A percentile compares a stretch with the other conserved stretches of the same genome.
Conservation (phyloP, 148 eudicot genomes). For the Pouteria glomerata region DNA sequence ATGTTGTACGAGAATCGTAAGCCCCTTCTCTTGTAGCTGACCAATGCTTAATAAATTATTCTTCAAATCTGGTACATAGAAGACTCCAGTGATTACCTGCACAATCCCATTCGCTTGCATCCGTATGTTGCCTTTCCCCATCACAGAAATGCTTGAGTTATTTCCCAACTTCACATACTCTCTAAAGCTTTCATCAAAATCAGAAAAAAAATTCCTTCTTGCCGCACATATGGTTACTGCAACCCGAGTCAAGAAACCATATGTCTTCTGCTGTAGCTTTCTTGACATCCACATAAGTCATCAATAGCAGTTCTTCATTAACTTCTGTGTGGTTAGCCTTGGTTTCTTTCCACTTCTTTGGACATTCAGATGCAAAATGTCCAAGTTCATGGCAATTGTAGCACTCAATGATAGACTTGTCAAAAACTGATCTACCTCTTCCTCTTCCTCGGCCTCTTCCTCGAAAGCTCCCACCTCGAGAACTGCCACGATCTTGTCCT, state of each 20-base stretch:
- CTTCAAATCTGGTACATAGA: background rate
- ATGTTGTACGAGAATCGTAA: background rate
- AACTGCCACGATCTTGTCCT: no score
- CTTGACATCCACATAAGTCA: background rate
- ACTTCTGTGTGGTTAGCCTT: background rate
- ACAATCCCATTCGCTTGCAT: background rate
- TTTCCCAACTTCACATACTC: background rate
- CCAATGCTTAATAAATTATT: background rate
- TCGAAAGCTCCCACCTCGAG: no score
- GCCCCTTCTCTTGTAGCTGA: no score
- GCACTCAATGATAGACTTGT: no score
- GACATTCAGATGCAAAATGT: slow-evolving; percentile 2
- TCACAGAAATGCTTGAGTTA: background rate
- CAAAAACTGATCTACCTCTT: background rate
- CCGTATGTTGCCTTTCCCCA: background rate
- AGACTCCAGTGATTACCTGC: background rate
- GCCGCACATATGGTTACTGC: no score
- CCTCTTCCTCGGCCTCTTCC: no score
- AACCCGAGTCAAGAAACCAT: no score
- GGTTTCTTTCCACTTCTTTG: background rate
- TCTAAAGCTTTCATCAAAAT: background rate
- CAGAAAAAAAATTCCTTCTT: background rate
- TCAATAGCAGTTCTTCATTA: slow-evolving; percentile 1
- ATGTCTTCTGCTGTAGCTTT: no score
- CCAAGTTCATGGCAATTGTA: no score